Conservation (phyloP, 2,329 filamentous ascomycete species). For the Chlorencoelia australis region DNA sequence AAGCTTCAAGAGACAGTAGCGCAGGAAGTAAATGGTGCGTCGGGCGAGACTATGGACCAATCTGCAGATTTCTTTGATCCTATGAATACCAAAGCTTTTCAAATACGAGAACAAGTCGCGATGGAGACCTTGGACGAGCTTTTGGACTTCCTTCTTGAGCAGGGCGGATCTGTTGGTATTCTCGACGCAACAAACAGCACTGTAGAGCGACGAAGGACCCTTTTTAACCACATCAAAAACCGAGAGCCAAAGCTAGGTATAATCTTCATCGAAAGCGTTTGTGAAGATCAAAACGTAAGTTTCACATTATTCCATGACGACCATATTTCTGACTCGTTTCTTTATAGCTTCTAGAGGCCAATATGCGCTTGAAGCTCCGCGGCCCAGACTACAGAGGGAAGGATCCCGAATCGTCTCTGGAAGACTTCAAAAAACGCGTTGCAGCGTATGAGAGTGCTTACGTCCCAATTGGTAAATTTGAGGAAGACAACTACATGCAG, state of each 20-base stretch:
- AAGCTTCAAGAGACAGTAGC: constrained; percentile 2
- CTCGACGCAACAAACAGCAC: constrained; percentile 98
- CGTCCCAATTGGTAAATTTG: constrained; percentile 78
- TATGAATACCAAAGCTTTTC: constrained; percentile 69
- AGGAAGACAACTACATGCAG: constrained; percentile 82
- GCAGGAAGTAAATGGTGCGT: constrained; percentile 15
- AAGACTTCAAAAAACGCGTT: constrained; percentile 88
- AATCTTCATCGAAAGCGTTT: constrained; percentile 91
- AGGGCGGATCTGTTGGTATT: constrained; percentile 84
- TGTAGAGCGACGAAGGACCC: constrained; percentile 67
- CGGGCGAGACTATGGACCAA: constrained; percentile 60
- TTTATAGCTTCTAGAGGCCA: constrained; percentile 67
- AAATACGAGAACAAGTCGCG: constrained; percentile 82
- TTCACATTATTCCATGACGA: neutral
- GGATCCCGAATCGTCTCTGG: constrained; percentile 73
- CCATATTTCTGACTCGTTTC: neutral
- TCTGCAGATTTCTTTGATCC: constrained; percentile 92
- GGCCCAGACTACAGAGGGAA: constrained; percentile 94
- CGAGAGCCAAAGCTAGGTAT: constrained; percentile 83
- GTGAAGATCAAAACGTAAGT: constrained; percentile 61
- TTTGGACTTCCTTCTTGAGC: constrained; percentile 73
- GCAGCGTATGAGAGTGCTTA: constrained; percentile 92
- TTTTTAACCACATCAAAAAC: constrained; percentile 74
- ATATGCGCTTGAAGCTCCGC: constrained; percentile 93
- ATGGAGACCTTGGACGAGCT: constrained; percentile 88